phyloP scores from a whole-genome alignment of 768 basidiomycete genomes.

The Naganishia kalamii region DNA sequence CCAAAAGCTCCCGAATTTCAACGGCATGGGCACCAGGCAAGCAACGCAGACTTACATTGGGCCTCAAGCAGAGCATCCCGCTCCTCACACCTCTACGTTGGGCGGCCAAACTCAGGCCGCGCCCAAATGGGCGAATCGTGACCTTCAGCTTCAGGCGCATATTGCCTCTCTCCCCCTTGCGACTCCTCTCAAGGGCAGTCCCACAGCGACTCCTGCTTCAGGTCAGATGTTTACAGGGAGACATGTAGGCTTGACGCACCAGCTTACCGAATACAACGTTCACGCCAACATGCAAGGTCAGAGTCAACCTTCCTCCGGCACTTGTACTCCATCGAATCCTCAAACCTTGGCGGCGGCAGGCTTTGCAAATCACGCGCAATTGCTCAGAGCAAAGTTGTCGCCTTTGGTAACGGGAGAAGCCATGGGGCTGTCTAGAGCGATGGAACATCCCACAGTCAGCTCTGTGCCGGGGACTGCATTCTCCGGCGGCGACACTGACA shows the following conservation, averaged over 20 bases:
- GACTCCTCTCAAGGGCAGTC: conserved; percentile 14
- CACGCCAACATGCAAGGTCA: background rate
- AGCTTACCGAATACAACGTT: background rate
- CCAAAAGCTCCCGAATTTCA: no score
- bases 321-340: background rate
- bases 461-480: background rate
- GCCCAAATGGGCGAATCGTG: background rate
- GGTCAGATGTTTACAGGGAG: background rate
- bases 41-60: no score
- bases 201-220: background rate
- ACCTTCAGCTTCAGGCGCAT: background rate
- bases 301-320: background rate
- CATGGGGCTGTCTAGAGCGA: background rate
- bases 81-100: background rate
- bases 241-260: background rate
- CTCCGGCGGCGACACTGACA: background rate
- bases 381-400: background rate
- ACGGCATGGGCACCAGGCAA: no score
- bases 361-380: conserved; percentile 2
- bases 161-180: conserved; percentile 7
- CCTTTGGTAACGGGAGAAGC: background rate
- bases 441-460: background rate
- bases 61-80: background rate
- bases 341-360: background rate
- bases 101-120: background rate